A percentile compares a stretch with the other conserved stretches of the same genome.
Evolutionary conservation across 768 basidiomycete species (phyloP).

Genomic region (Boletus sp.): DNA sequence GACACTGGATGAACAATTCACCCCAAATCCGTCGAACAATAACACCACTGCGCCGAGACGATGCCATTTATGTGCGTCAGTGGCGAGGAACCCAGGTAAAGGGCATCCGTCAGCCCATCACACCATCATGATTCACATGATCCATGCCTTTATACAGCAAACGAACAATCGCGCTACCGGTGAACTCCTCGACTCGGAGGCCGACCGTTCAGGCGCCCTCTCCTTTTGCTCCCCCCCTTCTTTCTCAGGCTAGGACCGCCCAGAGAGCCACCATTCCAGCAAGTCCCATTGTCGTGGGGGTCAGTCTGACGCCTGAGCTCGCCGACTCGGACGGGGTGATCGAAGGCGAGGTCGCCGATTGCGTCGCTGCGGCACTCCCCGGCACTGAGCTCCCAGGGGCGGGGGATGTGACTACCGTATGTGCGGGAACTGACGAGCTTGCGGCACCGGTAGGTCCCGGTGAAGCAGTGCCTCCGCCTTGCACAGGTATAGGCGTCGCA

Average conservation of each 20-base stretch:
- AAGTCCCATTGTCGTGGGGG: background rate
- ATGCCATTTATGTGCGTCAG: conserved; percentile 16
- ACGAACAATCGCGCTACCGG: background rate
- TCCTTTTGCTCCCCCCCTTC: background rate
- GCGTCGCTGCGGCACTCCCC: background rate
- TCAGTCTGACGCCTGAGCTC: conserved; percentile 1
- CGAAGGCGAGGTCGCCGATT: background rate
- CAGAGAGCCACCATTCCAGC: conserved; percentile 2
- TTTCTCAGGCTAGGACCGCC: background rate
- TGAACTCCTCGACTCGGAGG: background rate
- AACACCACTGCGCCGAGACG: conserved; percentile 4
- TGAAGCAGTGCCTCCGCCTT: conserved; percentile 6
- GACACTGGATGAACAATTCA: background rate
- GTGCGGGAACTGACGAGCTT: background rate
- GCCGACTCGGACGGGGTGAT: background rate
- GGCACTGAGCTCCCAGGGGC: conserved; percentile 1
- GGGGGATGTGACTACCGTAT: background rate
- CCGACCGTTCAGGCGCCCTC: conserved; percentile 4
- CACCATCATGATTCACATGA: conserved; percentile 13
- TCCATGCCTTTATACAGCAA: background rate
- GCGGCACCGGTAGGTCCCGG: background rate
- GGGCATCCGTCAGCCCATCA: background rate
- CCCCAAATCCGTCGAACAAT: conserved; percentile 7
- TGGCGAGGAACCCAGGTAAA: conserved; percentile 11
- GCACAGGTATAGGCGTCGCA: conserved; percentile 7